Evolutionary conservation across 257 asterid genomes (phyloP), one percentile per base, ranked within the genome.

Genomic region (Verbascum thapsus): DNA sequence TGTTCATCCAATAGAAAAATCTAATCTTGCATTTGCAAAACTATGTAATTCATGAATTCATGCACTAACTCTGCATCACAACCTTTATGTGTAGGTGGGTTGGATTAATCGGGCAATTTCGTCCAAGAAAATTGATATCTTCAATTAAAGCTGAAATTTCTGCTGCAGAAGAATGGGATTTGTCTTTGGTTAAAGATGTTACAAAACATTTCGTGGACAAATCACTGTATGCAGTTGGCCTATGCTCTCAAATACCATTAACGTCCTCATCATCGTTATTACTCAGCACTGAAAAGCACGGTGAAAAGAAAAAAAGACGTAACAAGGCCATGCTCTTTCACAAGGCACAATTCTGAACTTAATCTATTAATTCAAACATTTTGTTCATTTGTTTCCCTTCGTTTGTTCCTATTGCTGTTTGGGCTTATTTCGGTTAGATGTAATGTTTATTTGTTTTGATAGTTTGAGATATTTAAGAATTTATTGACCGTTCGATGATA

Each of bases 71-170:
- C 58, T 22, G 43, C 50, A 15, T 26, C 40, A 8, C 18, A 50
- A 17, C 42, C 20, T 32, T 12, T 37, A 22, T 73, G 62, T 60
- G n/a, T 62, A 85, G 92, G 88, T 85, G 88, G 88, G 74, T 73
- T 47, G 92, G 81, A 16, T 48, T 80, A 57, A 41, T 76, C 13
- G 88, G 83, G 8, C 92, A 85, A 67, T 32, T 82, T 61, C 92
- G 88, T 9, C 88, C 88, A 12, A 77, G 76, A 66, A 85, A 82
- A 64, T 61, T 85, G 76, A 54, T 85, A 30, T 63, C 86, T 34
- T 68, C 79, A 52, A 53, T 85, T 43, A 82, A 63, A 54, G 70
- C 80, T 30, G 88, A 85, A 68, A 16, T 77, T 8, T 48, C 49
- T 40, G 63, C 55, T 55, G 78, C 70, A 9, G 86, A 82, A 20